Evolutionary conservation across 2,329 filamentous ascomycete species (phyloP).

Genomic region (Penicillium crustosum): DNA sequence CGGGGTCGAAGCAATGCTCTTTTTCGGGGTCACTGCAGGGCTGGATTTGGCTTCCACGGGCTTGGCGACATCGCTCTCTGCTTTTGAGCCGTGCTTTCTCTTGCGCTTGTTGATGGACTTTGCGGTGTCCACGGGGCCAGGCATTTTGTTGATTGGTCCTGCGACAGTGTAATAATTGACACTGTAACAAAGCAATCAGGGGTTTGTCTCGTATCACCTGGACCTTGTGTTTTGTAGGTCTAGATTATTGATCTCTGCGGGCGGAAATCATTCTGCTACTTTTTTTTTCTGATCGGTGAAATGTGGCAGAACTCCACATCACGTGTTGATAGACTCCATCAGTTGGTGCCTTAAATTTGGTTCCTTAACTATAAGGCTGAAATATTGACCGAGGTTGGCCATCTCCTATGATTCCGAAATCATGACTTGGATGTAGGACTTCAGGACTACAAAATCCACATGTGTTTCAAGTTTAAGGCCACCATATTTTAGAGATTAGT

Average conservation of each 20-base stretch:
- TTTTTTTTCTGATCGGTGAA: slow-evolving; percentile 30
- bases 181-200: slow-evolving; percentile 11
- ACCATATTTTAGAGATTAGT: neutral
- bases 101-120: slow-evolving; percentile 47
- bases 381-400: neutral
- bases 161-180: slow-evolving; percentile 5
- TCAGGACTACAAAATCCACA: neutral
- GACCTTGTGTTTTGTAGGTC: slow-evolving; percentile 28
- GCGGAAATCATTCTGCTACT: slow-evolving; percentile 26
- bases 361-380: slow-evolving; percentile 15
- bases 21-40: slow-evolving; percentile 21
- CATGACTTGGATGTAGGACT: neutral
- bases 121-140: slow-evolving; percentile 39
- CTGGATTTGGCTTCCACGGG: slow-evolving; percentile 26
- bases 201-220: slow-evolving; percentile 9
- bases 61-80: slow-evolving; percentile 29
- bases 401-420: neutral
- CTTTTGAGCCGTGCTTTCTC: slow-evolving; percentile 42
- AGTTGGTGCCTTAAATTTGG: slow-evolving; percentile 15
- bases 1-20: slow-evolving; percentile 18
- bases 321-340: slow-evolving; percentile 32
- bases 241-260: slow-evolving; percentile 22
- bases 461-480: neutral
- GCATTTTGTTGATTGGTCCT: slow-evolving; percentile 29
- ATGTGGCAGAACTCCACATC: slow-evolving; percentile 31